phyloP scores from a whole-genome alignment of 768 basidiomycete genomes.

The Suillus luteus region DNA sequence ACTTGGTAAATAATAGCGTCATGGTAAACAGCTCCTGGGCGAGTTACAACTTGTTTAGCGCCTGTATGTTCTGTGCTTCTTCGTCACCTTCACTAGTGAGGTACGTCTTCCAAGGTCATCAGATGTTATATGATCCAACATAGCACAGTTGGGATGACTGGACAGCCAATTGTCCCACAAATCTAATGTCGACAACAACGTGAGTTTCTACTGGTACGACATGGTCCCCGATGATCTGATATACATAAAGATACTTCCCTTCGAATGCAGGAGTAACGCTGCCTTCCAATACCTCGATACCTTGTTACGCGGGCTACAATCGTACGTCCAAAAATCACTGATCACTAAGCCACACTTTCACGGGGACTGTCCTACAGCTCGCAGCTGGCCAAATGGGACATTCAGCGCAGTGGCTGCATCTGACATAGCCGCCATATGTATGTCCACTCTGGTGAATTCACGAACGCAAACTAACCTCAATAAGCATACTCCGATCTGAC shows the following conservation, averaged over 20 bases:
- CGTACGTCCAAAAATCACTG: slow-evolving; percentile 17
- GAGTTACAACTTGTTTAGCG: slow-evolving; percentile 32
- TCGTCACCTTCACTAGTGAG: slow-evolving; percentile 17
- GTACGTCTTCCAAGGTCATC: slow-evolving; percentile 12
- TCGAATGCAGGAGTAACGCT: slow-evolving; percentile 9
- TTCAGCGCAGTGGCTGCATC: slow-evolving; percentile 23
- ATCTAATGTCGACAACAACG: slow-evolving; percentile 21
- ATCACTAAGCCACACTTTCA: slow-evolving; percentile 7
- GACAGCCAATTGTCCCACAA: slow-evolving; percentile 19
- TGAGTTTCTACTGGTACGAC: slow-evolving; percentile 7
- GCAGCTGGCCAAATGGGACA: slow-evolving; percentile 20
- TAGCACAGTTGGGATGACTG: slow-evolving; percentile 25
- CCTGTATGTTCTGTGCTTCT: slow-evolving; percentile 25
- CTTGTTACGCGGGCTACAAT: slow-evolving; percentile 28
- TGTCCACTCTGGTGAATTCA: not conserved
- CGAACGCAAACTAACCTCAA: not conserved
- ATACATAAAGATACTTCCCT: slow-evolving; percentile 26
- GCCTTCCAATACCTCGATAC: slow-evolving; percentile 20
- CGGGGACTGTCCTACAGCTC: slow-evolving; percentile 16
- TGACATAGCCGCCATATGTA: slow-evolving; percentile 20
- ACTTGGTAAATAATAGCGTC: not conserved
- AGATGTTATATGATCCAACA: slow-evolving; percentile 8
- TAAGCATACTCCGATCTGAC: slow-evolving; percentile 24
- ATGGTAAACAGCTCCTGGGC: slow-evolving; percentile 29
- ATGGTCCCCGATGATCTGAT: not conserved